A percentile compares a stretch with the other conserved stretches of the same genome.
phyloP scores from a whole-genome alignment of 768 basidiomycete genomes.

The Rhodosporidiobolus sp. region DNA sequence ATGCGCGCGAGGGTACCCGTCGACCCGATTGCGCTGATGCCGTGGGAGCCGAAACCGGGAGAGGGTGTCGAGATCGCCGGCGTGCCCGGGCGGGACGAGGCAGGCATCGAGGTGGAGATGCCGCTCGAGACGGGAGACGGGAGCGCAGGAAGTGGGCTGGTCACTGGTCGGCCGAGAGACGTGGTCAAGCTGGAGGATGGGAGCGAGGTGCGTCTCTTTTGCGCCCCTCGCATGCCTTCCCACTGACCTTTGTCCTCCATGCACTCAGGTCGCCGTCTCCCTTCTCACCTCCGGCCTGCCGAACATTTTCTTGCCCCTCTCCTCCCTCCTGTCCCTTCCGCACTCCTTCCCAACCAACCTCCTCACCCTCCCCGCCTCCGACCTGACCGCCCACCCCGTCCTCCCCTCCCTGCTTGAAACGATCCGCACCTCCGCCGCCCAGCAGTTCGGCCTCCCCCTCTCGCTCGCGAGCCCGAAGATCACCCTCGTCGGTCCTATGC shows the following conservation, averaged over 20 bases:
- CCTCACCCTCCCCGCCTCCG: conserved; percentile 12
- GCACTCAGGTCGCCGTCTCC: conserved; percentile 29
- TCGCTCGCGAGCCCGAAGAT: conserved; percentile 37
- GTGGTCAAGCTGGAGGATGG: conserved; percentile 19
- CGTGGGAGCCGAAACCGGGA: conserved; percentile 20
- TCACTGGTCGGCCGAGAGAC: conserved; percentile 20
- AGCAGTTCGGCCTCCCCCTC: conserved; percentile 12
- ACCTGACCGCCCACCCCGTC: conserved; percentile 3
- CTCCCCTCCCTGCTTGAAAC: conserved; percentile 21
- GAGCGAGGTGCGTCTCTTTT: not conserved
- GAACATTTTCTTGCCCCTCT: conserved; percentile 34
- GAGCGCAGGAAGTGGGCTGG: not conserved
- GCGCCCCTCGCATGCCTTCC: not conserved
- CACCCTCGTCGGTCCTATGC: conserved; percentile 17
- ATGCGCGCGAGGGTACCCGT: conserved; percentile 34
- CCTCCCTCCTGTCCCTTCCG: conserved; percentile 6
- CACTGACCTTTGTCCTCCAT: not conserved
- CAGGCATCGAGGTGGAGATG: conserved; percentile 37
- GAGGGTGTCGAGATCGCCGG: conserved; percentile 32
- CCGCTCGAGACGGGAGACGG: conserved; percentile 8
- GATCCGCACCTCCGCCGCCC: conserved; percentile 25
- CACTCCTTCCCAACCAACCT: conserved; percentile 4
- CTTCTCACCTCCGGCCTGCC: conserved; percentile 34
- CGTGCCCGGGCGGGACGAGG: conserved; percentile 31
- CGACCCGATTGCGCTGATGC: conserved; percentile 29